phyloP scores from a whole-genome alignment of 2,329 filamentous ascomycete genomes.

The Taxawa tesnikishii region DNA sequence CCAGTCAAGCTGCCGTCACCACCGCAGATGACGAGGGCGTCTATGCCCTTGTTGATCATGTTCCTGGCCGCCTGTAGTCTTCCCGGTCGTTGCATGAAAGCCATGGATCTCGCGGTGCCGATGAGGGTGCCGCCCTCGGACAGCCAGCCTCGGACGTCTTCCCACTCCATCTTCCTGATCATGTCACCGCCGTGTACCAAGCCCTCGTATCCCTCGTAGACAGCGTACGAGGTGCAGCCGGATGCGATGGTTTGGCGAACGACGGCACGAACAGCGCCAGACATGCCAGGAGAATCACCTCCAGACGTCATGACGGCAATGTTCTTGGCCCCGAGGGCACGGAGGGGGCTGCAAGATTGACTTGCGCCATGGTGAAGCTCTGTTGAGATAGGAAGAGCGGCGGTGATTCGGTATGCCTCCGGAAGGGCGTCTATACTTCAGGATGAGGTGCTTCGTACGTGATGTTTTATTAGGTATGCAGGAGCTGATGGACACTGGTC shows the following conservation, averaged over 20 bases:
- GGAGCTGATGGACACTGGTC: no score
- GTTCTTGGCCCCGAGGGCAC: conserved; percentile 30
- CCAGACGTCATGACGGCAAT: conserved; percentile 92
- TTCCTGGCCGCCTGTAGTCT: conserved; percentile 83
- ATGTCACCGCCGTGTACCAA: conserved; percentile 79
- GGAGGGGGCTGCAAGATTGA: conserved; percentile 5
- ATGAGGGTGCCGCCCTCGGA: conserved; percentile 93
- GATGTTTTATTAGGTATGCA: no score
- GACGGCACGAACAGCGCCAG: conserved; percentile 76
- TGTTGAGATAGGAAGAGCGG: no score
- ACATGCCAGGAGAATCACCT: conserved; percentile 92
- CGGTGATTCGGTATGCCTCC: no score
- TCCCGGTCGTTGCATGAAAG: conserved; percentile 79
- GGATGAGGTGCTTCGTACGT: no score
- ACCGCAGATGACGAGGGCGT: conserved; percentile 91
- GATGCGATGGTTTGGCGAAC: conserved; percentile 84
- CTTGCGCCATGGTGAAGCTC: conserved; percentile 8
- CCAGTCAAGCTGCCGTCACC: conserved; percentile 94
- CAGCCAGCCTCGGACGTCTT: conserved; percentile 87
- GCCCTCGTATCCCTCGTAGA: conserved; percentile 91
- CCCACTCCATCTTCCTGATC: conserved; percentile 81
- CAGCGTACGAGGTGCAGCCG: conserved; percentile 36
- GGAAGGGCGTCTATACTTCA: no score
- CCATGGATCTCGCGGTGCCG: conserved; percentile 85
- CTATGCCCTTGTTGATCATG: conserved; percentile 83